Base-by-base conservation (phyloP, 2,329 filamentous ascomycete genomes). In the Beauveria caledonica region DNA sequence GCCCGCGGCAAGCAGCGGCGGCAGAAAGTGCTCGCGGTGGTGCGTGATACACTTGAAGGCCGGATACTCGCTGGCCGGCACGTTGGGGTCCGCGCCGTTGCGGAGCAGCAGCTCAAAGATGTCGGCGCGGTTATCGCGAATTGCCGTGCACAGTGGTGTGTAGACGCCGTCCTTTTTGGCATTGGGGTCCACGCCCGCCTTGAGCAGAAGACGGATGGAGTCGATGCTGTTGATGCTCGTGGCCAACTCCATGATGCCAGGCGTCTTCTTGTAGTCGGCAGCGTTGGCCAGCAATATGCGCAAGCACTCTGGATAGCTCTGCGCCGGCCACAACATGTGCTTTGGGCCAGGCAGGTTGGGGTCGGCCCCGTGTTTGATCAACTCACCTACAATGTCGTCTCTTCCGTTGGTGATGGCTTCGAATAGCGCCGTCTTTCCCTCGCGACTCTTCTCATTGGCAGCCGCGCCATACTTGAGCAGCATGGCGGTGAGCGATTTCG, bases 41-140 rank as follows among this genome's bases (percentile, higher is more conserved):
- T 88, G 86, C 0, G 85, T 87, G 25, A 89, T 79, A 63, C 85
- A 88, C 69, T 88, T 88, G 77, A 85, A 88, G 5, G 80, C 76
- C 0, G 86, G 86, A 66, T 86, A 87, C 67, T 88, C 86, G 50
- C 81, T 79, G 0, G 85, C 84, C 7, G 78, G 78, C 0, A 84
- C 69, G 65, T 89, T 88, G 15, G 85, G 83, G 63, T 87, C 80
- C 0, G 86, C 86, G 3, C 82, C 80, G 64, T 78, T 78, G 53
- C 70, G 69, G 17, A 85, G 73, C 4, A 89, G 77, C 13, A 87
- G 78, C 15, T 80, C 74, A 54, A 89, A 78, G 42, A 89, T 83
- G 15, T 87, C 83, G 23, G 74, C 68, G 52, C 82, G 79, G 68
- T 88, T 82, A 70, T 89, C 86, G 23, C 86, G 84, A 63, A 89